These are phyloP conservation scores for Fraxinus xanthoxyloides DNA, from an alignment of 305 asterid species.

Conservation along the genomic window DNA sequence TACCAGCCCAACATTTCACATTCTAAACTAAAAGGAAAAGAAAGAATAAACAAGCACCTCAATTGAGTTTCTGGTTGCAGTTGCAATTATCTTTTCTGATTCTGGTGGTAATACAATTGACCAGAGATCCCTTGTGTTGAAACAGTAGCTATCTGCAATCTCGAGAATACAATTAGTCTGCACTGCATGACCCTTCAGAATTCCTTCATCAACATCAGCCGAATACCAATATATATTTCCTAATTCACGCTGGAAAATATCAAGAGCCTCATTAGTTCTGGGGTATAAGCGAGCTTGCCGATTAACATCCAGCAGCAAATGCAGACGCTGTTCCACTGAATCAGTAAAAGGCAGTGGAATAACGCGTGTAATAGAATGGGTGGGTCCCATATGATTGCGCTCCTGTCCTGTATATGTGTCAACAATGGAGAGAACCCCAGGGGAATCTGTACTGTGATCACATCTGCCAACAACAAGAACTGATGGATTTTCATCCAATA, in stretches of 20 bases:
- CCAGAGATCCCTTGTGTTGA: constrained; percentile 68
- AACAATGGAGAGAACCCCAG: constrained; percentile 77
- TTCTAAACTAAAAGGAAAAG: constrained; percentile 15
- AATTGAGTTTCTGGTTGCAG: constrained; percentile 67
- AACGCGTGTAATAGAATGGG: constrained; percentile 69
- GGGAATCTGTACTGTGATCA: constrained; percentile 55
- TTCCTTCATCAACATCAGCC: constrained; percentile 56
- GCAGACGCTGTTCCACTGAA: constrained; percentile 83
- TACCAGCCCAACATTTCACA: background rate
- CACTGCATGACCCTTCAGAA: constrained; percentile 77
- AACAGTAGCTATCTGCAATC: constrained; percentile 67
- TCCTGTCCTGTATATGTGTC: constrained; percentile 89
- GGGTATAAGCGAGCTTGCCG: constrained; percentile 75
- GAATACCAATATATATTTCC: constrained; percentile 91
- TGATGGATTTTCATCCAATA: constrained; percentile 89
- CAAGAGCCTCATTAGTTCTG: constrained; percentile 80
- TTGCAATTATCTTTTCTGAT: constrained; percentile 78
- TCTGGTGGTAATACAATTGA: constrained; percentile 84
- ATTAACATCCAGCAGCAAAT: constrained; percentile 69
- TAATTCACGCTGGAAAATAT: constrained; percentile 57
- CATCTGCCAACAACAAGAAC: constrained; percentile 90
- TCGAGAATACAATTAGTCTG: constrained; percentile 50
- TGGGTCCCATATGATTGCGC: constrained; percentile 52
- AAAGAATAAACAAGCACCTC: constrained; percentile 58
- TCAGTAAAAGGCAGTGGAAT: constrained; percentile 85